These are phyloP conservation scores for Eurotiales sp. DNA, from an alignment of 2,329 filamentous ascomycete genomes.

Conservation along the genomic window DNA sequence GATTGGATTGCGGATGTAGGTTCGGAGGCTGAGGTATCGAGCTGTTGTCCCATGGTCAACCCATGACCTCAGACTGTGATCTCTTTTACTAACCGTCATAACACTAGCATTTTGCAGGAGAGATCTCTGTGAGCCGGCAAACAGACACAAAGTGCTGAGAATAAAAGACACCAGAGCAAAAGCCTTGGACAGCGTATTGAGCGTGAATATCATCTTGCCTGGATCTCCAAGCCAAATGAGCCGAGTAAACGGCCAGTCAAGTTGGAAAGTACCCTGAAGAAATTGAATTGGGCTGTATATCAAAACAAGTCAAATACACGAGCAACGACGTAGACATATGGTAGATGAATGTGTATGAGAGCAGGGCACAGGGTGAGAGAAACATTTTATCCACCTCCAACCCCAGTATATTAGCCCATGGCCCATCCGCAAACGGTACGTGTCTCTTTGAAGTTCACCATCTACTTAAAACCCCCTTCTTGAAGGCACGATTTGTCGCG, in stretches of 20 bases:
- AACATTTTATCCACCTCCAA: not conserved
- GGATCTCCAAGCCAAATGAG: not conserved
- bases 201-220: conserved; percentile 11
- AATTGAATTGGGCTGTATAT: too few species aligned
- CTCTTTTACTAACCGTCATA: conserved; percentile 47
- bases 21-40: conserved; percentile 57
- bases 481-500: not conserved
- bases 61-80: not conserved
- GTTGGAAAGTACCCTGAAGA: too few species aligned
- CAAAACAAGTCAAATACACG: not conserved
- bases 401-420: not conserved
- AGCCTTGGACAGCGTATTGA: conserved; percentile 45
- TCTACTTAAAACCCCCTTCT: too few species aligned
- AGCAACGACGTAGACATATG: not conserved
- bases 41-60: conserved; percentile 29
- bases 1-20: conserved; percentile 29
- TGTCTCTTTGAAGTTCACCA: too few species aligned
- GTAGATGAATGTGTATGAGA: too few species aligned
- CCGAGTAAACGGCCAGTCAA: not conserved
- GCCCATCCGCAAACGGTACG: not conserved
- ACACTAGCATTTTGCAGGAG: conserved; percentile 57
- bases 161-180: conserved; percentile 54
- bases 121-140: conserved; percentile 55
- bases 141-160: conserved; percentile 58
- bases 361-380: not conserved